Evolutionary conservation across 495 filamentous ascomycete genomes (phyloP).

Genomic region (Penicillium turbatum): DNA sequence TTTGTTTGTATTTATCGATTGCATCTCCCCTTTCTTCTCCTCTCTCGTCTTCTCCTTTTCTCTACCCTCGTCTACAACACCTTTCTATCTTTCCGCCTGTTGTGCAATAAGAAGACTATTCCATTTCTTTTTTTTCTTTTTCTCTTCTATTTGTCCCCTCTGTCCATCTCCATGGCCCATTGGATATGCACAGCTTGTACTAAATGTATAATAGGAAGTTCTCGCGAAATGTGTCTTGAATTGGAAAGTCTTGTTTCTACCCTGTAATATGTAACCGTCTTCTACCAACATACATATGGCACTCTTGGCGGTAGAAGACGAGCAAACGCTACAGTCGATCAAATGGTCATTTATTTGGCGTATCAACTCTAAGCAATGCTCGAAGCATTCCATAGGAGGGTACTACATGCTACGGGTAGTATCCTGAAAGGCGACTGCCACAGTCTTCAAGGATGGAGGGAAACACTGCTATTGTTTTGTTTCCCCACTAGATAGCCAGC

Average conservation of each 20-base stretch:
- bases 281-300: no score
- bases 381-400: no score
- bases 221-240: constrained; percentile 1
- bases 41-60: constrained; percentile 21
- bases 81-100: constrained; percentile 13
- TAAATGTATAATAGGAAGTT: constrained; percentile 15
- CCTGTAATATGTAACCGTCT: neutral
- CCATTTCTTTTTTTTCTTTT: constrained; percentile 1
- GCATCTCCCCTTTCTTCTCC: constrained; percentile 25
- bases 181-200: constrained; percentile 4
- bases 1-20: constrained; percentile 42
- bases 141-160: constrained; percentile 1
- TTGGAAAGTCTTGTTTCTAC: constrained; percentile 5
- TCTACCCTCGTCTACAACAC: constrained; percentile 16
- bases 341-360: no score
- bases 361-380: no score
- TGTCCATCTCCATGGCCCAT: constrained; percentile 1
- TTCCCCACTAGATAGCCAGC: no score
- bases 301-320: no score
- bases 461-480: no score
- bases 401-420: no score
- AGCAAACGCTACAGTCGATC: no score
- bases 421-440: no score
- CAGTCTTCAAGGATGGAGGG: no score
- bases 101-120: constrained; percentile 11